Percentiles rank a stretch among this genome's conserved stretches.
These are phyloP conservation scores for Paramyrothecium sp. DNA, from an alignment of 2,329 filamentous ascomycete species.

Conservation along the genomic window DNA sequence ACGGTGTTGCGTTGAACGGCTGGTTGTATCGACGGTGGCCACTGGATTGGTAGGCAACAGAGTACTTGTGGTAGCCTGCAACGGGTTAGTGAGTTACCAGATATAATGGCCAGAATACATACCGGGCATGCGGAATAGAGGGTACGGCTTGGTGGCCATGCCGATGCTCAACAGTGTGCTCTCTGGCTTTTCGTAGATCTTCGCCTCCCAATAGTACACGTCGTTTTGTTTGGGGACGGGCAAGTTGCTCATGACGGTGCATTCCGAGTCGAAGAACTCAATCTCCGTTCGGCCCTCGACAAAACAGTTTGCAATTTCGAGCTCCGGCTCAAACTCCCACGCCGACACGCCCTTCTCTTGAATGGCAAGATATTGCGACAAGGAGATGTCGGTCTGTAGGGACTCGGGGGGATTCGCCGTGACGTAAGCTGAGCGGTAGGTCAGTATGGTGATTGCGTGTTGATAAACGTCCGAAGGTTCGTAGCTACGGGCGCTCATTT, in stretches of 20 bases:
- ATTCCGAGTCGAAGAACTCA: conserved; percentile 97
- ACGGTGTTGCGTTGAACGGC: conserved; percentile 76
- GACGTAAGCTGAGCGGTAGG: conserved; percentile 69
- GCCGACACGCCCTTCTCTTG: conserved; percentile 99
- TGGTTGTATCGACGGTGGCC: conserved; percentile 90
- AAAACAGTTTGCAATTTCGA: conserved; percentile 98
- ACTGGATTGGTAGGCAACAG: conserved; percentile 85
- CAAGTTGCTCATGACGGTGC: conserved; percentile 93
- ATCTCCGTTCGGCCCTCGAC: conserved; percentile 96
- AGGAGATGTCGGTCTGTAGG: conserved; percentile 90
- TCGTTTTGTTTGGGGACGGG: conserved; percentile 98
- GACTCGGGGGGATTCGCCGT: conserved; percentile 95
- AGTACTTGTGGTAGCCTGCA: conserved; percentile 82
- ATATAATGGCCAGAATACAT: conserved; percentile 27
- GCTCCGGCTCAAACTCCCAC: conserved; percentile 99
- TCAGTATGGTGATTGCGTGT: not conserved
- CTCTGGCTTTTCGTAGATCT: conserved; percentile 97
- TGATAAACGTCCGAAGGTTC: not conserved
- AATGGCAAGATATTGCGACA: conserved; percentile 96
- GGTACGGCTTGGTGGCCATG: conserved; percentile 95
- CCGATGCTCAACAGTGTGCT: conserved; percentile 84
- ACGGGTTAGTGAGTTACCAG: conserved; percentile 13
- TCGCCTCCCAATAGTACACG: conserved; percentile 99
- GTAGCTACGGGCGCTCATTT: not conserved
- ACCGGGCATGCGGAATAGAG: conserved; percentile 91